Conservation (phyloP, 306 rosid species). For the Purshia tridentata region DNA sequence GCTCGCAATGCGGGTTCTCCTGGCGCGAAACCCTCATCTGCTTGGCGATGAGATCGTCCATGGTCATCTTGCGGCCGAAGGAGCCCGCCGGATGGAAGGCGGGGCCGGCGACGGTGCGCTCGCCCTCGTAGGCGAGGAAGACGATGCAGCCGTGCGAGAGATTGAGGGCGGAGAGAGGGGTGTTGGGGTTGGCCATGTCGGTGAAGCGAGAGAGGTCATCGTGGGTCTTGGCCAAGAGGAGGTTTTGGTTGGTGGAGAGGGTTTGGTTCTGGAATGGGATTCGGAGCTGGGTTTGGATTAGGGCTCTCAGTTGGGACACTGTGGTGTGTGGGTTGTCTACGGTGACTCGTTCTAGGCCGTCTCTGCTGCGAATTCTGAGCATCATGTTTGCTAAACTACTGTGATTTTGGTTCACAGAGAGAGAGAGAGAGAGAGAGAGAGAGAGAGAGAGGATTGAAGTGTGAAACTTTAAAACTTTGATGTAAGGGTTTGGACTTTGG, state of each 20-base stretch:
- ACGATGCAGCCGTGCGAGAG: conserved; percentile 76
- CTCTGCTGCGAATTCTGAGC: conserved; percentile 94
- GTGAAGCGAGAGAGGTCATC: conserved; percentile 68
- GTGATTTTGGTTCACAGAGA: background rate
- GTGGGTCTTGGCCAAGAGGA: conserved; percentile 54
- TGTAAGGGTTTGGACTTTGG: background rate
- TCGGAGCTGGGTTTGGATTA: conserved; percentile 57
- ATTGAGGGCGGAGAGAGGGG: conserved; percentile 54
- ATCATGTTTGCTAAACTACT: conserved; percentile 43
- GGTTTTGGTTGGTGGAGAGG: conserved; percentile 81
- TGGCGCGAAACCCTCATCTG: conserved; percentile 90
- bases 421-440: background rate
- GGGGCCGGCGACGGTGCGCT: conserved; percentile 75
- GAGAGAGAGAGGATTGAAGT: background rate
- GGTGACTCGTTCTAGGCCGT: conserved; percentile 77
- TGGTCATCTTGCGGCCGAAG: conserved; percentile 96
- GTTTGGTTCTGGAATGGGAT: conserved; percentile 75
- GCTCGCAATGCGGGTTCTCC: conserved; percentile 80
- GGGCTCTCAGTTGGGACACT: conserved; percentile 54
- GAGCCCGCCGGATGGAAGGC: conserved; percentile 73
- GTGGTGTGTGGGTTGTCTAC: conserved; percentile 62
- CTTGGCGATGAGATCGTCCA: conserved; percentile 95
- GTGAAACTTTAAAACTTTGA: no score
- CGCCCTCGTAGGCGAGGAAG: conserved; percentile 72
- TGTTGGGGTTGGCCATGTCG: conserved; percentile 63